phyloP scores from a whole-genome alignment of 768 basidiomycete genomes.

The Termitomyces bulborhizus region DNA sequence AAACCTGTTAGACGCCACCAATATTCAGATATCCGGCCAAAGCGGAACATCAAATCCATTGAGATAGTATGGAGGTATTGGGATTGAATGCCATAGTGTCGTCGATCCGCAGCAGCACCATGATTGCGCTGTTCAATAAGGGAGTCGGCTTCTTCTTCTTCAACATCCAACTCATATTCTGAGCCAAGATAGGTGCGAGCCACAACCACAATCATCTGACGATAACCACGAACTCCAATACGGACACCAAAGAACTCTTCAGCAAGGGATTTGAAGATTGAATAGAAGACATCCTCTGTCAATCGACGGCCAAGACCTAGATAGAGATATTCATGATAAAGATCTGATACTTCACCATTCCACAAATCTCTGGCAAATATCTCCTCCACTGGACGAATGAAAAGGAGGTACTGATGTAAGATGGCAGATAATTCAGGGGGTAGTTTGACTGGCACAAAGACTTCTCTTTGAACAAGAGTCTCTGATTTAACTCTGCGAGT shows the following conservation, averaged over 20 bases:
- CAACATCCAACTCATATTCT: not conserved
- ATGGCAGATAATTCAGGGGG: not conserved
- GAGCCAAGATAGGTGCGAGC: not conserved
- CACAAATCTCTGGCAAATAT: not conserved
- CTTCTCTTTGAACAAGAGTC: not conserved
- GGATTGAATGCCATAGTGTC: not conserved
- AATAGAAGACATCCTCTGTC: not conserved
- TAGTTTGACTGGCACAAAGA: not conserved
- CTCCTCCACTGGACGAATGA: not conserved
- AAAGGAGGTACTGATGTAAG: not conserved
- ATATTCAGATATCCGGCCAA: not conserved
- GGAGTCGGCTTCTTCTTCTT: not conserved
- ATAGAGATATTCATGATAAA: not conserved
- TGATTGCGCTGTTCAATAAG: not conserved
- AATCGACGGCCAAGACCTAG: not conserved
- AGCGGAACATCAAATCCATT: not conserved
- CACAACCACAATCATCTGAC: not conserved
- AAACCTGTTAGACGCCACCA: not conserved
- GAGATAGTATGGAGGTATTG: not conserved
- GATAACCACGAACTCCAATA: not conserved
- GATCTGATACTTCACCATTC: not conserved
- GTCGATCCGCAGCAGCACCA: not conserved
- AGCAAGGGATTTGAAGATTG: not conserved
- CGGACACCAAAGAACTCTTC: not conserved
- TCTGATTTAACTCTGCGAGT: not conserved